Percentiles rank a stretch among this genome's conserved stretches.
Evolutionary conservation across 1,139 yeast species (phyloP).

Genomic region (Saccharomyces hybrid): DNA sequence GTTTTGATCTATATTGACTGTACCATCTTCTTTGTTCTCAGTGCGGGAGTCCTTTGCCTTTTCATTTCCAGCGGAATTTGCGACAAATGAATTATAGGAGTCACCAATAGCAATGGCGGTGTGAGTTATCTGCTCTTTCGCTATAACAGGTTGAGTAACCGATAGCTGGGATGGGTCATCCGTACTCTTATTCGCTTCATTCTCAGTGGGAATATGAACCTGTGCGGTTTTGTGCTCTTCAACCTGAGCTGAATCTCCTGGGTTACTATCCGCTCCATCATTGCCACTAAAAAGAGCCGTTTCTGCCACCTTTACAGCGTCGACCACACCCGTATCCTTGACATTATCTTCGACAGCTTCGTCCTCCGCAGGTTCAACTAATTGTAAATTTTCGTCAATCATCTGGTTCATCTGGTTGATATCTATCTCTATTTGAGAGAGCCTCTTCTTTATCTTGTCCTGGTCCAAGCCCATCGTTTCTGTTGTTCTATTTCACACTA

Average conservation of each 20-base stretch:
- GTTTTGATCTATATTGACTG: neutral
- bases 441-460: slow-evolving; percentile 26
- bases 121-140: neutral
- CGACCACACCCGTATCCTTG: neutral
- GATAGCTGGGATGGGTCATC: neutral
- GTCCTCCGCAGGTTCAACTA: neutral
- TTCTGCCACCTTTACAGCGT: neutral
- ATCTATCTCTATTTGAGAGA: slow-evolving; percentile 31
- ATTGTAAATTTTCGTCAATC: slow-evolving; percentile 25
- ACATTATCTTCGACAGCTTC: neutral
- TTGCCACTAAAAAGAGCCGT: neutral
- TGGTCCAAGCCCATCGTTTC: slow-evolving; percentile 18
- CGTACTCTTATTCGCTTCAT: neutral
- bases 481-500: neutral
- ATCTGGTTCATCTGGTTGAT: slow-evolving; percentile 30
- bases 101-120: neutral
- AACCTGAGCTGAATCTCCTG: neutral
- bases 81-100: neutral
- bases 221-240: neutral
- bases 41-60: neutral
- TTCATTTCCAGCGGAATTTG: neutral
- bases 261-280: neutral
- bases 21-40: neutral
- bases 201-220: neutral
- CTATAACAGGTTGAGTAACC: neutral